Evolutionary conservation across 208 protist genomes (phyloP).

Genomic region (Porcisia deanei): DNA sequence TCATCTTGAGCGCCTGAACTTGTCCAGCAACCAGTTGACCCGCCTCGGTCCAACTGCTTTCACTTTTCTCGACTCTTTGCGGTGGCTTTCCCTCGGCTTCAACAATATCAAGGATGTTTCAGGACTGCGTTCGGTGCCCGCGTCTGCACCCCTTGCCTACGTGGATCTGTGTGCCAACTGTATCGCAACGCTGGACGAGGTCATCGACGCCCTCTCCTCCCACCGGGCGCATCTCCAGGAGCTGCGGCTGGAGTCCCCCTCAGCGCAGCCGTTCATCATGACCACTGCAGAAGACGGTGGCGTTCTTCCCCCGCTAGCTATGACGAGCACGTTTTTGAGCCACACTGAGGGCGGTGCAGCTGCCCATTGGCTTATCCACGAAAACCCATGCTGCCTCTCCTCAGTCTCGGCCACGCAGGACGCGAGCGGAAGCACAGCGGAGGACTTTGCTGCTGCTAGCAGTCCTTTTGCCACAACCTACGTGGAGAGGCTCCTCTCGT

Average conservation of each 20-base stretch:
- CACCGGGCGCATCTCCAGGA: conserved; percentile 48
- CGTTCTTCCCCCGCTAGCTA: not conserved
- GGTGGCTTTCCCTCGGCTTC: conserved; percentile 78
- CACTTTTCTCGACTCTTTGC: conserved; percentile 41
- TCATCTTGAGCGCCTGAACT: conserved; percentile 61
- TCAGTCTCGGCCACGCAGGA: conserved; percentile 1
- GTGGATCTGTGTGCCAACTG: conserved; percentile 80
- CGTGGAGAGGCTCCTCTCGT: conserved; percentile 40
- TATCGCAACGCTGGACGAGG: conserved; percentile 35
- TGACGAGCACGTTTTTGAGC: not conserved
- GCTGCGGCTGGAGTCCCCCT: conserved; percentile 54
- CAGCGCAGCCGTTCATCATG: not conserved
- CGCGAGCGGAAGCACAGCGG: not conserved
- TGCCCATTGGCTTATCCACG: conserved; percentile 23
- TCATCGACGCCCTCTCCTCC: conserved; percentile 35
- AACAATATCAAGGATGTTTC: conserved; percentile 57
- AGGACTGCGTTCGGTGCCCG: conserved; percentile 50
- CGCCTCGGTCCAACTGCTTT: conserved; percentile 33
- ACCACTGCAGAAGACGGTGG: not conserved
- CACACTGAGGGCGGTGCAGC: not conserved
- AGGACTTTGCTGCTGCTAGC: not conserved
- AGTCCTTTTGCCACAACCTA: conserved; percentile 12
- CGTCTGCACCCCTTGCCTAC: conserved; percentile 38
- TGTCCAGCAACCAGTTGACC: conserved; percentile 70
- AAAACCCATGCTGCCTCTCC: conserved; percentile 44